Percentiles rank a stretch among this genome's conserved stretches.
Evolutionary conservation across 257 asterid species (phyloP).

Genomic region (Rehmannia glutinosa): DNA sequence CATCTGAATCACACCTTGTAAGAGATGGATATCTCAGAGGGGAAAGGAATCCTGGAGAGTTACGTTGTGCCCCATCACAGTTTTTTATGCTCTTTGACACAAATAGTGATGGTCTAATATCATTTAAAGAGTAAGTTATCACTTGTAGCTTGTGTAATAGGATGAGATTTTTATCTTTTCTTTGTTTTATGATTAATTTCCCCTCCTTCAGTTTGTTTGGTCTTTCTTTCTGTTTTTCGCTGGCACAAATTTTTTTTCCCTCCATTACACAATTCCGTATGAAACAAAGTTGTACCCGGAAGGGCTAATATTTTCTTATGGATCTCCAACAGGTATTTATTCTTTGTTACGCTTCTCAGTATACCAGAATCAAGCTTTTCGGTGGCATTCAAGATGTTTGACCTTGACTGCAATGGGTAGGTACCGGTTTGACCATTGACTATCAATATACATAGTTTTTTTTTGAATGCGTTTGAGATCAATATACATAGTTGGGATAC

Average conservation of each 20-base stretch:
- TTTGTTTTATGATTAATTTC: not conserved
- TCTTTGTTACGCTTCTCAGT: slow-evolving; percentile 84
- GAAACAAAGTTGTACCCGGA: not conserved
- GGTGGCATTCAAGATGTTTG: slow-evolving; percentile 95
- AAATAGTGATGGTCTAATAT: slow-evolving; percentile 71
- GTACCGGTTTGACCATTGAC: slow-evolving; percentile 25
- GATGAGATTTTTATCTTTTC: not conserved
- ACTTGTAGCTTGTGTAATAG: slow-evolving; percentile 1
- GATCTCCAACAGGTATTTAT: slow-evolving; percentile 65
- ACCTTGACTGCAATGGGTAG: slow-evolving; percentile 74
- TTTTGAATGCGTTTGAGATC: too few relatives aligned
- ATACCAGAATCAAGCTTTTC: slow-evolving; percentile 92
- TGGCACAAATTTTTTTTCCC: not conserved
- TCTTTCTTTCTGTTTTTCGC: not conserved
- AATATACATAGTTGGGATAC: slow-evolving; percentile 2
- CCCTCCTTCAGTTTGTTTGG: not conserved
- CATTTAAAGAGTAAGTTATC: slow-evolving; percentile 76
- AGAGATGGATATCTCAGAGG: slow-evolving; percentile 92
- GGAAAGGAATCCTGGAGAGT: slow-evolving; percentile 83
- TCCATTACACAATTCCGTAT: slow-evolving; percentile 9
- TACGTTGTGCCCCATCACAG: slow-evolving; percentile 70
- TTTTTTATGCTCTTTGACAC: slow-evolving; percentile 95
- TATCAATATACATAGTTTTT: slow-evolving; percentile 10
- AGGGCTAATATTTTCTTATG: slow-evolving; percentile 21
- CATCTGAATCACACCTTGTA: slow-evolving; percentile 80